Evolutionary conservation across 345 rosid species (phyloP).

Genomic region (Citrus trifoliata): DNA sequence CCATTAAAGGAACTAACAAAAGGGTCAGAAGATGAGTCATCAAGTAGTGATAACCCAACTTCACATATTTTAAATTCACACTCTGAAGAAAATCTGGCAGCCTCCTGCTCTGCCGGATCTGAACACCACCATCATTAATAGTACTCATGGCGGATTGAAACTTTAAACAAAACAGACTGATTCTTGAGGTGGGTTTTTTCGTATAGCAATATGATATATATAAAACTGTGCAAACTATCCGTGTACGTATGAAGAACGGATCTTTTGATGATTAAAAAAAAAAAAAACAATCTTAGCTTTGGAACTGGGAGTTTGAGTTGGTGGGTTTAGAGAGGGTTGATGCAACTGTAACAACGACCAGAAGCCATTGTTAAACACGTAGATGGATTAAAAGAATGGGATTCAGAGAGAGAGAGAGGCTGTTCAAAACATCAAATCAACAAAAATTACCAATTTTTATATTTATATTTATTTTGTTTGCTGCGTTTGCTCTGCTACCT

Average conservation of each 20-base stretch:
- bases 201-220: background rate
- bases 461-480: background rate
- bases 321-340: conserved; percentile 15
- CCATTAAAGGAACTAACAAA: conserved; percentile 68
- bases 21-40: conserved; percentile 66
- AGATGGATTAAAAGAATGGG: background rate
- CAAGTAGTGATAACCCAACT: conserved; percentile 83
- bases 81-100: conserved; percentile 86
- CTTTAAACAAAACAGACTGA: background rate
- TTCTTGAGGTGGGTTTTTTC: conserved; percentile 6
- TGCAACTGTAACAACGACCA: conserved; percentile 28
- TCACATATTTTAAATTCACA: conserved; percentile 84
- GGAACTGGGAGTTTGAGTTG: background rate
- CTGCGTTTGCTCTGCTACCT: background rate
- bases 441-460: no score
- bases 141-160: conserved; percentile 32
- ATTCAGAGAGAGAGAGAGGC: background rate
- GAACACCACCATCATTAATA: conserved; percentile 46
- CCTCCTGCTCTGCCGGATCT: conserved; percentile 56
- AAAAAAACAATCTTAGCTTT: background rate
- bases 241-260: background rate
- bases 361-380: conserved; percentile 17
- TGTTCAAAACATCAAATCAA: background rate
- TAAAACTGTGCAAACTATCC: background rate
- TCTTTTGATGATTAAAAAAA: background rate